A percentile compares a stretch with the other conserved stretches of the same genome.
phyloP scores from a whole-genome alignment of 805 yeast species.

The Komagataella kurtzmanii region DNA sequence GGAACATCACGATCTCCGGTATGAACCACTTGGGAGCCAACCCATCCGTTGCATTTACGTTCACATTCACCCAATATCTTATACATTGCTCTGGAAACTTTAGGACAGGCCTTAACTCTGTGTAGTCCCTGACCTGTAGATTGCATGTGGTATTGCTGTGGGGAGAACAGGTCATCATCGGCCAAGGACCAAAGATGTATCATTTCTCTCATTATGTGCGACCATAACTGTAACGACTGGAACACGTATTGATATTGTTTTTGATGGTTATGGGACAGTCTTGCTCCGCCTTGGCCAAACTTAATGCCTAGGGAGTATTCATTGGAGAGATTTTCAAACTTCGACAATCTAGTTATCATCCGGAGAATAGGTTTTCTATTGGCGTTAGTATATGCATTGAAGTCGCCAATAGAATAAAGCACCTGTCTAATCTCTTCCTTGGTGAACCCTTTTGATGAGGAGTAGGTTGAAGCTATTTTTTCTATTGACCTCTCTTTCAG shows the following conservation, averaged over 20 bases:
- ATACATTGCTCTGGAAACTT: conserved; percentile 58
- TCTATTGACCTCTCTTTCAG: conserved; percentile 63
- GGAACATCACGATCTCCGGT: conserved; percentile 79
- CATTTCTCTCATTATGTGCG: conserved; percentile 67
- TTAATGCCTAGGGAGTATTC: conserved; percentile 45
- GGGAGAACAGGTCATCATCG: conserved; percentile 54
- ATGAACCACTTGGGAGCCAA: conserved; percentile 71
- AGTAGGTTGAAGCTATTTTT: conserved; percentile 34
- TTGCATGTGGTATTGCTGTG: conserved; percentile 38
- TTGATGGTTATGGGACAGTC: conserved; percentile 60
- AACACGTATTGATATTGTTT: conserved; percentile 64
- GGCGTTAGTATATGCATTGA: conserved; percentile 56
- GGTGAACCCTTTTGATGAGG: conserved; percentile 22
- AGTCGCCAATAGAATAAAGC: conserved; percentile 68
- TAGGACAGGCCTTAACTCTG: conserved; percentile 64
- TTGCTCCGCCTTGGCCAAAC: conserved; percentile 54
- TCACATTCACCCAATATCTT: conserved; percentile 55
- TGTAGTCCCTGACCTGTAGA: conserved; percentile 78
- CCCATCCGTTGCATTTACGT: conserved; percentile 50
- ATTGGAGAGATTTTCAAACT: conserved; percentile 27
- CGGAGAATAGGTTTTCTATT: conserved; percentile 56
- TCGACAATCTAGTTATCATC: conserved; percentile 39
- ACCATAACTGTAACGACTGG: conserved; percentile 67
- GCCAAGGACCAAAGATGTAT: conserved; percentile 66
- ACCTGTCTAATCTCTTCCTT: conserved; percentile 61